Base-by-base conservation (phyloP, 2,329 filamentous ascomycete genomes). In the Fusarium multiceps region DNA sequence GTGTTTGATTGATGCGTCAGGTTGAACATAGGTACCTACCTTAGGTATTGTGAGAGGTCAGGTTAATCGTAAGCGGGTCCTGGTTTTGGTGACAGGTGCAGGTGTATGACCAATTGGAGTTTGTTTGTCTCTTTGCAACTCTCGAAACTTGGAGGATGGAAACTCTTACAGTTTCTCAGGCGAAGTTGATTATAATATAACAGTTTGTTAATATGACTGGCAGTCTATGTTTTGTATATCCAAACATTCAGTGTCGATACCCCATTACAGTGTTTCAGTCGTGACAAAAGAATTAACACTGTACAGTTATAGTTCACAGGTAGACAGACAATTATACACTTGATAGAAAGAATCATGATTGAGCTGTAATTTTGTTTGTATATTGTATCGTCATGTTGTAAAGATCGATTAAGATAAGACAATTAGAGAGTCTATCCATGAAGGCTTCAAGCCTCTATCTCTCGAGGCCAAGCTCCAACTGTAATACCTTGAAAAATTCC, bases 61-160 rank as follows among this genome's bases (percentile, higher is more conserved):
- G 68, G 68, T 56, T 71, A 27, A 62, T 41, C 23, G 49, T 51
- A 48, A 65, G 63, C 67, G 66, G 67, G 63, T 62, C 59, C 49
- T 47, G 43, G 20, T 34, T 42, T 49, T 47, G 43, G 30, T 25
- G 20, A 37, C 30, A 45, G 23, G 23, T 27, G 47, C 43, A 50
- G 34, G 27, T 53, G 37, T 20, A 48, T 23, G 18, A 8, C 58
- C 58, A 63, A 60, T 46, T 37, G 46, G 21, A 18, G 20, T 23
- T 23, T 30, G 37, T 16, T 40, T 55, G 13, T 8, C 14, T 16
- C 20, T 42, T 37, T 40, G 18, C 13, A 43, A 43, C 11, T 32
- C 23, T 49, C n/a, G 25, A 12, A 54, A 45, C 16, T n/a, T 43
- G 37, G 2, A 23, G 20, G 8, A 10, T 6, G 30, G n/a, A 23